phyloP scores from a whole-genome alignment of 176 grass and related monocot genomes.

The Ampelocalamus luodianensis region DNA sequence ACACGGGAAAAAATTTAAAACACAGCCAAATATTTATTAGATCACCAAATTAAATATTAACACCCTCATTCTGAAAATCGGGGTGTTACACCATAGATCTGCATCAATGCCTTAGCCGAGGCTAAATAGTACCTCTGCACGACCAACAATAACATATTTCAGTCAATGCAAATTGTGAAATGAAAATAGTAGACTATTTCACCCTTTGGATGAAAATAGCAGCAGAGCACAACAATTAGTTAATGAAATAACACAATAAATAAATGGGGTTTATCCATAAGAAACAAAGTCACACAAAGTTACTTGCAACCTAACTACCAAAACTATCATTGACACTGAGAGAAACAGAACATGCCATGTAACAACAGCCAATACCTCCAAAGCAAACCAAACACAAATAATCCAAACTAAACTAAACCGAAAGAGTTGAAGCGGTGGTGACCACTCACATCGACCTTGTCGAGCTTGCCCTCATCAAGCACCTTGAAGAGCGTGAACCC shows the following conservation, averaged over 20 bases:
- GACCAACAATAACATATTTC: slow-evolving; percentile 30
- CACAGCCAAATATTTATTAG: no score
- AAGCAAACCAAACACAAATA: no score
- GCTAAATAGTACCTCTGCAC: slow-evolving; percentile 85
- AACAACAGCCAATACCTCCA: slow-evolving; percentile 78
- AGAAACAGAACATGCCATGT: slow-evolving; percentile 95
- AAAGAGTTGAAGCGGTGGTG: no score
- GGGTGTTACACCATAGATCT: slow-evolving; percentile 37
- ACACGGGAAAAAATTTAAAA: no score
- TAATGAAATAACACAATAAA: slow-evolving; percentile 28
- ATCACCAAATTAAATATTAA: no score
- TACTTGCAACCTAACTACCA: slow-evolving; percentile 79
- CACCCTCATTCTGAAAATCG: no score
- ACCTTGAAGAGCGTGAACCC: no score
- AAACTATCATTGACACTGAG: slow-evolving; percentile 62
- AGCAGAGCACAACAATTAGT: slow-evolving; percentile 10
- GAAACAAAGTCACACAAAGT: background rate
- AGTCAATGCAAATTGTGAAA: slow-evolving; percentile 12
- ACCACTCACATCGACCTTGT: no score
- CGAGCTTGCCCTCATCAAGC: no score
- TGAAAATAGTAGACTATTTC: background rate
- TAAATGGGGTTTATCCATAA: background rate
- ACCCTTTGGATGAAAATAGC: slow-evolving; percentile 9
- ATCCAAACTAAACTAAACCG: no score
- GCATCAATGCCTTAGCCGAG: slow-evolving; percentile 91